Conservation (phyloP, 192 early-diverging fungal genomes). For the Coemansia sp. region DNA sequence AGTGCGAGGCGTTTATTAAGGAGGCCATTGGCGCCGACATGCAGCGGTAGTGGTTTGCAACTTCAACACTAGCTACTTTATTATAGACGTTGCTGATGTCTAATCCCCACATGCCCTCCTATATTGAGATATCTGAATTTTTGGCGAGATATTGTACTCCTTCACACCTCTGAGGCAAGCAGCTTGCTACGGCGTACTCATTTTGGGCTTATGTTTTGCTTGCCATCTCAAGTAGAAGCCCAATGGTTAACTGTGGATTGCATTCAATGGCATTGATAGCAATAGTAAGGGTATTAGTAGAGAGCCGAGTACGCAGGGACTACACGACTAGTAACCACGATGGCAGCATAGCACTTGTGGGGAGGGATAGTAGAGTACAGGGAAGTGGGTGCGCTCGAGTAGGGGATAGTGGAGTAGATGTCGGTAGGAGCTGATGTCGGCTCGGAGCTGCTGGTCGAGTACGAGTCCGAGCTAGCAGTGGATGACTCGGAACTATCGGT, state of each 20-base stretch:
- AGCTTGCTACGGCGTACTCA: too few species aligned
- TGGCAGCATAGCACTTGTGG: not conserved
- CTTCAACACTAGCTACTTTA: too few species aligned
- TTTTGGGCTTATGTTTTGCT: too few species aligned
- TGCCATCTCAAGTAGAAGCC: too few species aligned
- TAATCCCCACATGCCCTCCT: too few species aligned
- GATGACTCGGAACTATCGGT: too few species aligned
- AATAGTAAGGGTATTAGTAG: not conserved
- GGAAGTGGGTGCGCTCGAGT: too few species aligned
- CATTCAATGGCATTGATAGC: not conserved
- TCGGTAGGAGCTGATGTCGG: not conserved
- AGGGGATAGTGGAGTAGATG: too few species aligned
- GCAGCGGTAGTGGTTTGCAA: not conserved
- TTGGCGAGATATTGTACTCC: too few species aligned
- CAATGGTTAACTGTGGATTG: not conserved
- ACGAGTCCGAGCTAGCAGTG: not conserved
- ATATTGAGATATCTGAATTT: too few species aligned
- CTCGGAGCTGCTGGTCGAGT: not conserved
- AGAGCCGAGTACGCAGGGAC: not conserved
- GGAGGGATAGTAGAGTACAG: not conserved
- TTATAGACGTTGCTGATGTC: too few species aligned
- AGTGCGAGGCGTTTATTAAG: slow-evolving; percentile 60
- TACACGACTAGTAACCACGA: not conserved
- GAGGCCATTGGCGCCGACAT: slow-evolving; percentile 3
- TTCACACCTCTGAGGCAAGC: too few species aligned